Conservation (phyloP, 1,284 basidiomycete species). For the Melampsora larici-populina region DNA sequence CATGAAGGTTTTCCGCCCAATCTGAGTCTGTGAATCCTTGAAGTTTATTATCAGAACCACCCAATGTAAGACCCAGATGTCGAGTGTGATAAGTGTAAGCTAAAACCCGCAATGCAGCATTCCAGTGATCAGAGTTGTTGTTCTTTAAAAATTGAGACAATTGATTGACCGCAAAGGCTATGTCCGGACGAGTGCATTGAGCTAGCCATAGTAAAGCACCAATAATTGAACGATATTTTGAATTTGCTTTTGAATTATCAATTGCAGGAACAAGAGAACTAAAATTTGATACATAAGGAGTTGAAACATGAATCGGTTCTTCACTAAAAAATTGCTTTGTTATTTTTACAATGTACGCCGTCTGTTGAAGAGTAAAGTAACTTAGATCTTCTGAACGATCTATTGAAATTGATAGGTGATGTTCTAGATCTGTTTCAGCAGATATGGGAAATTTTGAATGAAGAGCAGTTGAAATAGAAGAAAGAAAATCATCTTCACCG, state of each 20-base stretch:
- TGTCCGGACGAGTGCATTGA: no score
- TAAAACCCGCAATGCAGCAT: background rate
- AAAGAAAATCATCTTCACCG: background rate
- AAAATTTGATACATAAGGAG: background rate
- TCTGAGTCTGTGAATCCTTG: background rate
- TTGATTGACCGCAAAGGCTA: background rate
- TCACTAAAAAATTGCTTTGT: background rate
- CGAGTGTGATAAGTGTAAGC: no score
- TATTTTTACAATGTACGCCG: background rate
- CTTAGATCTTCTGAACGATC: background rate
- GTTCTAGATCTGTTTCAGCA: background rate
- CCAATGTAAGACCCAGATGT: background rate
- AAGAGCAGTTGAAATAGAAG: background rate
- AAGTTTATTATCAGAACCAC: background rate
- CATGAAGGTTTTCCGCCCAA: constrained; percentile 8
- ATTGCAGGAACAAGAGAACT: background rate
- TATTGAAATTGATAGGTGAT: background rate
- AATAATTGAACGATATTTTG: background rate
- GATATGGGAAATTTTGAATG: background rate
- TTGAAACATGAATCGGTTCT: background rate
- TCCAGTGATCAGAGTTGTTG: background rate
- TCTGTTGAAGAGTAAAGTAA: background rate
- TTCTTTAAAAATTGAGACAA: background rate
- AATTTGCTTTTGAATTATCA: background rate
- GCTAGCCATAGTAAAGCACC: background rate